phyloP scores from a whole-genome alignment of 2,329 filamentous ascomycete species.

The Aspergillus sp. region DNA sequence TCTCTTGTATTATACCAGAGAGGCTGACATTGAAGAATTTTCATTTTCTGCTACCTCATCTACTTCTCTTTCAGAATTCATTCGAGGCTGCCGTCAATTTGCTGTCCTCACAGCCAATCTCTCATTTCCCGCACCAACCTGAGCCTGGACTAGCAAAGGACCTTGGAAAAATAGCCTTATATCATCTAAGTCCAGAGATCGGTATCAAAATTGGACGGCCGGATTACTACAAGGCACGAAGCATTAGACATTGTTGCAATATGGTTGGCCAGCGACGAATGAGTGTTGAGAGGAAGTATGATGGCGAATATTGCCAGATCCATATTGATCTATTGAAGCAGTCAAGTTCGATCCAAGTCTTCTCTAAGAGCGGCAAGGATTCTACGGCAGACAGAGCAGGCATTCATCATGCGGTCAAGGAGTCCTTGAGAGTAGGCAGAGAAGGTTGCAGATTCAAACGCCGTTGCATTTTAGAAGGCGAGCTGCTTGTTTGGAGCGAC shows the following conservation, averaged over 20 bases:
- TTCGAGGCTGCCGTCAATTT: slow-evolving; percentile 61
- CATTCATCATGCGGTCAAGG: slow-evolving; percentile 63
- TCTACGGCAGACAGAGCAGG: slow-evolving; percentile 69
- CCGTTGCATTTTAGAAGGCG: slow-evolving; percentile 78
- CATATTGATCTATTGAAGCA: slow-evolving; percentile 68
- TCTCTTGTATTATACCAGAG: slow-evolving; percentile 64
- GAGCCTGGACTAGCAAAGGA: slow-evolving; percentile 30
- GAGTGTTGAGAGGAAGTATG: slow-evolving; percentile 79
- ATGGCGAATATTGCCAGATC: slow-evolving; percentile 88
- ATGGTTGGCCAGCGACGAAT: slow-evolving; percentile 62
- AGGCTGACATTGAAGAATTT: slow-evolving; percentile 58
- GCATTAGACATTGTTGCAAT: slow-evolving; percentile 71
- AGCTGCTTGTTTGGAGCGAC: slow-evolving; percentile 76
- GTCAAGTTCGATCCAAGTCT: slow-evolving; percentile 67
- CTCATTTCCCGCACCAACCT: slow-evolving; percentile 37
- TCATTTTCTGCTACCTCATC: slow-evolving; percentile 68
- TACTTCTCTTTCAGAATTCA: slow-evolving; percentile 69
- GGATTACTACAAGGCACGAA: slow-evolving; percentile 64
- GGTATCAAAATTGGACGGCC: slow-evolving; percentile 67
- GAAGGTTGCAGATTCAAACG: slow-evolving; percentile 59
- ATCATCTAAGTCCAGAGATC: slow-evolving; percentile 53
- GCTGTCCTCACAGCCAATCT: slow-evolving; percentile 44
- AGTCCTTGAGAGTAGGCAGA: slow-evolving; percentile 63
- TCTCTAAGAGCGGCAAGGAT: slow-evolving; percentile 90
- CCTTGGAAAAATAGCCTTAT: slow-evolving; percentile 36